phyloP scores from a whole-genome alignment of 352 stramenopile species.

The Pythium rishiriense region DNA sequence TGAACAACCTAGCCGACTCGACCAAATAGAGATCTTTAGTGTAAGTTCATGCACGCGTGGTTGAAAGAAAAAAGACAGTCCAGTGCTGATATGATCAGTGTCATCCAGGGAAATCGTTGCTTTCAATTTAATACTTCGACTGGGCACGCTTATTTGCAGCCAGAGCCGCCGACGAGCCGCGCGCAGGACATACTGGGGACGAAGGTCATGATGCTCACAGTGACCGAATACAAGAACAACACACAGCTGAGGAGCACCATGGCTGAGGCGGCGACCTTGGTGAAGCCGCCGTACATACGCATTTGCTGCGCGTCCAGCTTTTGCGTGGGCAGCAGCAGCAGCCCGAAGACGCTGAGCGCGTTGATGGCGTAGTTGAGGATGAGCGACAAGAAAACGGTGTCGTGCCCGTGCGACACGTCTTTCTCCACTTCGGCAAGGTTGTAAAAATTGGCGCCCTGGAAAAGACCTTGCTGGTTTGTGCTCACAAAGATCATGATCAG shows the following conservation, averaged over 20 bases:
- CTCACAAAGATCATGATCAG: slow-evolving; percentile 60
- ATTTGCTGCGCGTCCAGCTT: slow-evolving; percentile 41
- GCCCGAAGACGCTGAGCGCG: slow-evolving; percentile 46
- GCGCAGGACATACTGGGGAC: slow-evolving; percentile 12
- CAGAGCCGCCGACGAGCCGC: slow-evolving; percentile 18
- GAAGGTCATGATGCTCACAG: slow-evolving; percentile 40
- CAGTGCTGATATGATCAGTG: neutral
- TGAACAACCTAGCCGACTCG: too few species aligned
- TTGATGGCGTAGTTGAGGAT: slow-evolving; percentile 59
- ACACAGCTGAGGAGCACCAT: slow-evolving; percentile 59
- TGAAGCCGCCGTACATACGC: slow-evolving; percentile 40
- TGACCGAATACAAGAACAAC: slow-evolving; percentile 57
- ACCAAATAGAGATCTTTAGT: too few species aligned
- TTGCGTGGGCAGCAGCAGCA: slow-evolving; percentile 39
- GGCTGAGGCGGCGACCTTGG: slow-evolving; percentile 35
- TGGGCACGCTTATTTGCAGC: slow-evolving; percentile 9
- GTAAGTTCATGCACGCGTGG: too few species aligned
- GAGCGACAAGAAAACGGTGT: slow-evolving; percentile 41
- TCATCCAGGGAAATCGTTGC: neutral
- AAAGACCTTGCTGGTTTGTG: slow-evolving; percentile 47
- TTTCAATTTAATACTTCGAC: neutral
- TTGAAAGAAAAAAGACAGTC: neutral
- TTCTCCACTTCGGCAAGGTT: slow-evolving; percentile 29
- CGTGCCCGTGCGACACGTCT: slow-evolving; percentile 34
- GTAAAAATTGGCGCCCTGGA: slow-evolving; percentile 54